Percentiles rank a stretch among this genome's conserved stretches.
Conservation (phyloP, 2,329 filamentous ascomycete species). For the Ascochyta viciae-villosae region DNA sequence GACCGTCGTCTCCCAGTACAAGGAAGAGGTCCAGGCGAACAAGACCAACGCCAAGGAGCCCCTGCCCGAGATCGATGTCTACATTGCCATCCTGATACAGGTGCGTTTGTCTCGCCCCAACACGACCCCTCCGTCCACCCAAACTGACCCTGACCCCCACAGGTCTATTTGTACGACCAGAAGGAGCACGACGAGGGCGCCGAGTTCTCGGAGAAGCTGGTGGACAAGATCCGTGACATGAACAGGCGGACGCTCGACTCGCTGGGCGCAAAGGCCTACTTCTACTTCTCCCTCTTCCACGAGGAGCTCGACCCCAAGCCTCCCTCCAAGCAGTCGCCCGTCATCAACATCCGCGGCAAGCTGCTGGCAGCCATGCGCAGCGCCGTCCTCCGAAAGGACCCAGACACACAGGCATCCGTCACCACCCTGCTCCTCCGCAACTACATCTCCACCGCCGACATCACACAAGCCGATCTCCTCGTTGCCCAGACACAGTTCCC, state of each 20-base stretch:
- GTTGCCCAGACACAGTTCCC: conserved; percentile 97
- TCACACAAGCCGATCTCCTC: conserved; percentile 93
- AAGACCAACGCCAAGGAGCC: conserved; percentile 73
- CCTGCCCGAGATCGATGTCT: conserved; percentile 86
- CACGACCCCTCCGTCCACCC: background rate
- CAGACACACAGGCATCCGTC: conserved; percentile 95
- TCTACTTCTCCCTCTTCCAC: conserved; percentile 95
- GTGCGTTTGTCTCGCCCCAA: conserved; percentile 28
- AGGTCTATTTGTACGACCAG: conserved; percentile 88
- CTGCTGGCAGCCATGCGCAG: conserved; percentile 89
- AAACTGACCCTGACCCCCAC: conserved; percentile 46
- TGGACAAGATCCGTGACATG: conserved; percentile 83
- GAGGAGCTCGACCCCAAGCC: conserved; percentile 88
- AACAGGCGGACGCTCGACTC: conserved; percentile 95
- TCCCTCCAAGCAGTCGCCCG: conserved; percentile 85
- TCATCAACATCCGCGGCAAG: conserved; percentile 84
- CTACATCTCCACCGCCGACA: conserved; percentile 95
- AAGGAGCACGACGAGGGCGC: conserved; percentile 82
- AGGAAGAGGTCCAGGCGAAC: conserved; percentile 71
- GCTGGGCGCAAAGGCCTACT: conserved; percentile 93
- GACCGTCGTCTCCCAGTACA: conserved; percentile 56
- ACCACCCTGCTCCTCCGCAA: conserved; percentile 94
- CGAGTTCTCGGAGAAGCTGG: conserved; percentile 82
- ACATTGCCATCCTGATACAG: conserved; percentile 76
- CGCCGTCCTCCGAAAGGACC: conserved; percentile 94